phyloP scores from a whole-genome alignment of 345 rosid genomes.

The Raphanus sativus region DNA sequence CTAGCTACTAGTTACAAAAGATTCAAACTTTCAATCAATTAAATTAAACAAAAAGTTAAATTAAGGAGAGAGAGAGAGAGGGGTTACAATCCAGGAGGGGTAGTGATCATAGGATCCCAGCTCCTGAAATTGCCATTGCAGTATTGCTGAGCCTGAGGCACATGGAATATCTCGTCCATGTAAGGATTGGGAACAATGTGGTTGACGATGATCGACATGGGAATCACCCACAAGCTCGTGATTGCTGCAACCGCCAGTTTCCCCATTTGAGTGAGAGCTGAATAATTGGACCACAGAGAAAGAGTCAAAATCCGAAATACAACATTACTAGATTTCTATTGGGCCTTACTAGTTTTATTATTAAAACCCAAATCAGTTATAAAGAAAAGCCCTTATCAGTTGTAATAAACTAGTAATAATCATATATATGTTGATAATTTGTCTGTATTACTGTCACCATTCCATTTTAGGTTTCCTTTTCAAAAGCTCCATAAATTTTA shows the following conservation, averaged over 20 bases:
- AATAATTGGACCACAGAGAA: background rate
- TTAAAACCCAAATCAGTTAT: background rate
- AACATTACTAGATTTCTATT: background rate
- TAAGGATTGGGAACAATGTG: constrained; percentile 77
- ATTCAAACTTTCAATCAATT: constrained; percentile 1
- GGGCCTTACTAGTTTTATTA: constrained; percentile 3
- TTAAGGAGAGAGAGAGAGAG: background rate
- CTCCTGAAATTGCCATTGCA: constrained; percentile 75
- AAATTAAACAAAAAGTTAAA: no score
- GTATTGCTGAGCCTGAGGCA: constrained; percentile 86
- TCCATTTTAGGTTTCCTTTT: background rate
- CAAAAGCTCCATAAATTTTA: background rate
- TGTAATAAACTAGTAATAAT: background rate
- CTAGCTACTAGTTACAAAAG: background rate
- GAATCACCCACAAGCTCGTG: constrained; percentile 74
- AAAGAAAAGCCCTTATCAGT: background rate
- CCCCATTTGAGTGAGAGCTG: constrained; percentile 53
- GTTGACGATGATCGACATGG: constrained; percentile 65
- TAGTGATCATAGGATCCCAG: constrained; percentile 99
- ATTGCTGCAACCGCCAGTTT: constrained; percentile 57
- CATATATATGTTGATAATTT: background rate
- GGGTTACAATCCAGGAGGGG: constrained; percentile 90
- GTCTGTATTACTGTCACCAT: background rate
- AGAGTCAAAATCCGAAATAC: constrained; percentile 13
- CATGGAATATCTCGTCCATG: constrained; percentile 97